Evolutionary conservation across 371 early-diverging fungal species (phyloP), one percentile per base, ranked within the genome.

Genomic region (Rhizopus arrhizus): DNA sequence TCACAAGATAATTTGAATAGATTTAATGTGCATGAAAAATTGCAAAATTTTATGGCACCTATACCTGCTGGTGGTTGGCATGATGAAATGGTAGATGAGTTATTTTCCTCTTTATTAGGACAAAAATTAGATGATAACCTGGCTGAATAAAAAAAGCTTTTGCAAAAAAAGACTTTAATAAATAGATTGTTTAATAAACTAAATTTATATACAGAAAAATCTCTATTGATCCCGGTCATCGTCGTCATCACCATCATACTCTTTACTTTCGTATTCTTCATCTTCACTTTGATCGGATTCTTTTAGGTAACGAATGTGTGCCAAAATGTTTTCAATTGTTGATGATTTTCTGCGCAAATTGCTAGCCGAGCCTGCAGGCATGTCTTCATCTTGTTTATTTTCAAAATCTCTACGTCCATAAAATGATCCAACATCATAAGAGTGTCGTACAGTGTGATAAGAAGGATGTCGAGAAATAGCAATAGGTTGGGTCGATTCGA

Each of bases 11-110:
- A 10, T 32, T 28, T 35, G 1, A 10, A 51, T 72, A 84, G 88
- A 70, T 96, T 92, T 70, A 90, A 95, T 63, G 91, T 94, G 4
- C 95, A 95, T 70, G 96, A 95, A 64, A 97, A 96, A 65, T 72
- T 97, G 16, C 90, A 90, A 68, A 93, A 92, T 70, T 97, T 95
- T 72, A 97, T 97, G 97, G 92, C 92, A 5, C 94, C 98, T 35
- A 80, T 91, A 56, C 93, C 95, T 29, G 66, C 83, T 28, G 92
- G 91, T 13, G 79, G 85, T 5, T 96, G 97, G 97, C 95, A 94
- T 68, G 94, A 93, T 45, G 86, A 86, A 56, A 95, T 92, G 94
- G 77, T 86, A 2, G 91, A 92, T 43, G 96, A 96, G 74, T 80
- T 96, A 28, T 95, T 91, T 63, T 73, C 87, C 2, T 87, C 89